phyloP scores from a whole-genome alignment of 2,329 filamentous ascomycete species.

The Sarocladiaceae sp. region DNA sequence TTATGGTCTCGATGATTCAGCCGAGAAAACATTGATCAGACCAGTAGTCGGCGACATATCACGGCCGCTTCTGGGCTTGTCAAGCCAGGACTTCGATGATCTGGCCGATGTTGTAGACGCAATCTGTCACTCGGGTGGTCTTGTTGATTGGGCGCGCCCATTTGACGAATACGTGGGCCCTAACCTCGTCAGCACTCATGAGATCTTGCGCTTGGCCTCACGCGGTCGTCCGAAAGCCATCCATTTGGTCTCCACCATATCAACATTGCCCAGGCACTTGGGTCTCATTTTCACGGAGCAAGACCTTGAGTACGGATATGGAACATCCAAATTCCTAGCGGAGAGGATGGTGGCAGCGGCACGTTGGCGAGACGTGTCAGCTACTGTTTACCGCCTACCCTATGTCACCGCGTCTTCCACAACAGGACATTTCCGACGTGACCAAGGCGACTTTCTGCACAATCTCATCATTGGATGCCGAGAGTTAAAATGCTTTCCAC shows the following conservation, averaged over 20 bases:
- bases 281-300: slow-evolving; percentile 12
- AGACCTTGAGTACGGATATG: slow-evolving; percentile 14
- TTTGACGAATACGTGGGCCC: slow-evolving; percentile 16
- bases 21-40: slow-evolving; percentile 7
- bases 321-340: slow-evolving; percentile 14
- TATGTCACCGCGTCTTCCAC: slow-evolving; percentile 14
- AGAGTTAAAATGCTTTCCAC: slow-evolving; percentile 12
- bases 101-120: slow-evolving; percentile 11
- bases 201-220: slow-evolving; percentile 14
- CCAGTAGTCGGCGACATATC: slow-evolving; percentile 14
- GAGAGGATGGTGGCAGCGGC: slow-evolving; percentile 15
- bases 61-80: slow-evolving; percentile 11
- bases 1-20: slow-evolving; percentile 13
- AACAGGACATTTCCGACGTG: slow-evolving; percentile 15
- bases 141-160: slow-evolving; percentile 15
- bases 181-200: slow-evolving; percentile 15
- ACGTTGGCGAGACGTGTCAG: slow-evolving; percentile 14
- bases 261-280: slow-evolving; percentile 13
- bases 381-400: slow-evolving; percentile 12
- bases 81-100: slow-evolving; percentile 7
- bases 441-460: slow-evolving; percentile 16
- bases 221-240: slow-evolving; percentile 11
- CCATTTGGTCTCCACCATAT: slow-evolving; percentile 15
- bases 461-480: slow-evolving; percentile 14
- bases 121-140: slow-evolving; percentile 15